Conservation (phyloP, 306 rosid genomes). For the Myrica gale region DNA sequence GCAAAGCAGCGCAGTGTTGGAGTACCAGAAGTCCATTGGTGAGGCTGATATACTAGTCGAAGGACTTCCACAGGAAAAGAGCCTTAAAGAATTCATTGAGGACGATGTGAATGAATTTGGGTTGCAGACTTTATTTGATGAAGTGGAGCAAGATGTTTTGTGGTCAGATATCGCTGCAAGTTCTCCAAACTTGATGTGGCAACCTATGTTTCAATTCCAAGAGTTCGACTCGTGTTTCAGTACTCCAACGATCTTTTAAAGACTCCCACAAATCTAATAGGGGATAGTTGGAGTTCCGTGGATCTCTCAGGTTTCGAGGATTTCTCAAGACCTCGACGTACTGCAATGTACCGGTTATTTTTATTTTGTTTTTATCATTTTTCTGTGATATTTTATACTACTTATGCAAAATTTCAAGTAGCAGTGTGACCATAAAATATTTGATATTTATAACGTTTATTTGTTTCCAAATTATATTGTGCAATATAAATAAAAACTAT, state of each 20-base stretch:
- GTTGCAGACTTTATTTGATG: slow-evolving; percentile 36
- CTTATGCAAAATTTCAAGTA: no score
- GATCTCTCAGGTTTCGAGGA: slow-evolving; percentile 52
- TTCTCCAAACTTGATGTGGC: slow-evolving; percentile 34
- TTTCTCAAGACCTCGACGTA: slow-evolving; percentile 40
- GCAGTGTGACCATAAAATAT: no score
- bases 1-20: slow-evolving; percentile 15
- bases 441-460: no score
- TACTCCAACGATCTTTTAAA: slow-evolving; percentile 30
- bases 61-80: slow-evolving; percentile 5
- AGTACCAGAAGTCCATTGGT: slow-evolving; percentile 3
- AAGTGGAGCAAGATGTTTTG: slow-evolving; percentile 20
- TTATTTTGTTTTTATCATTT: no score
- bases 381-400: no score
- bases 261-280: slow-evolving; percentile 26
- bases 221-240: slow-evolving; percentile 37
- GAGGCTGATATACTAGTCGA: neutral
- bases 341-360: no score
- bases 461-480: no score
- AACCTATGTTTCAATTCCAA: slow-evolving; percentile 36
- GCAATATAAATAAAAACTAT: no score
- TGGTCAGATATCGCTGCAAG: slow-evolving; percentile 21
- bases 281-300: slow-evolving; percentile 53
- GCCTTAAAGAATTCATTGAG: neutral
- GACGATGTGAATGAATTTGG: slow-evolving; percentile 40